phyloP scores from a whole-genome alignment of 805 yeast species.

The Debaryomyces prosopidis region DNA sequence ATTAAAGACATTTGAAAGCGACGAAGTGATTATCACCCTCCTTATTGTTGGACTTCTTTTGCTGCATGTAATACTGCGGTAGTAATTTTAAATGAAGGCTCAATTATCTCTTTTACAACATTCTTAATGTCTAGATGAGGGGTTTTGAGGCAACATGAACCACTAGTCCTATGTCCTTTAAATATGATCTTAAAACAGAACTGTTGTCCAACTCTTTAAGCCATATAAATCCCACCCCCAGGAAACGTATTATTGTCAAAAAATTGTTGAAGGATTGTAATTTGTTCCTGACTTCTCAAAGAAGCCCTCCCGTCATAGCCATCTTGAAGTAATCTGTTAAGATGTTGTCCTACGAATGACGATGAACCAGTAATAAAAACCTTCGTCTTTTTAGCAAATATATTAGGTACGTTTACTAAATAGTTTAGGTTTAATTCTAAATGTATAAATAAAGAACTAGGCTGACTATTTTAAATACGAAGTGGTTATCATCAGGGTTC shows the following conservation, averaged over 20 bases:
- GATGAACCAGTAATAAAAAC: conserved; percentile 19
- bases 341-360: conserved; percentile 19
- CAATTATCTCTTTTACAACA: conserved; percentile 43
- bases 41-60: conserved; percentile 9
- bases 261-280: conserved; percentile 3
- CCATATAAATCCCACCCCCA: not conserved
- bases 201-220: not conserved
- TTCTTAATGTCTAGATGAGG: conserved; percentile 37
- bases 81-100: conserved; percentile 53
- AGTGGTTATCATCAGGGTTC: too few relatives aligned
- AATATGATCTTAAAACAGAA: not conserved
- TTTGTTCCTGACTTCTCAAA: conserved; percentile 3
- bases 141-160: conserved; percentile 53
- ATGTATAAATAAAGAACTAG: too few relatives aligned
- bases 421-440: too few relatives aligned
- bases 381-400: conserved; percentile 1
- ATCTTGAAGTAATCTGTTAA: conserved; percentile 10
- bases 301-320: conserved; percentile 1
- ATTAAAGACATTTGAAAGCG: conserved; percentile 22
- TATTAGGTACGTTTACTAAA: too few relatives aligned
- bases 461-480: too few relatives aligned
- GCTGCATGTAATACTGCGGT: conserved; percentile 2
- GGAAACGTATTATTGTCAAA: conserved; percentile 8
- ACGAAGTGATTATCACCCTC: conserved; percentile 21
- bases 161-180: not conserved